Evolutionary conservation across 2,329 filamentous ascomycete genomes (phyloP).

Genomic region (Xylaria multiplex): DNA sequence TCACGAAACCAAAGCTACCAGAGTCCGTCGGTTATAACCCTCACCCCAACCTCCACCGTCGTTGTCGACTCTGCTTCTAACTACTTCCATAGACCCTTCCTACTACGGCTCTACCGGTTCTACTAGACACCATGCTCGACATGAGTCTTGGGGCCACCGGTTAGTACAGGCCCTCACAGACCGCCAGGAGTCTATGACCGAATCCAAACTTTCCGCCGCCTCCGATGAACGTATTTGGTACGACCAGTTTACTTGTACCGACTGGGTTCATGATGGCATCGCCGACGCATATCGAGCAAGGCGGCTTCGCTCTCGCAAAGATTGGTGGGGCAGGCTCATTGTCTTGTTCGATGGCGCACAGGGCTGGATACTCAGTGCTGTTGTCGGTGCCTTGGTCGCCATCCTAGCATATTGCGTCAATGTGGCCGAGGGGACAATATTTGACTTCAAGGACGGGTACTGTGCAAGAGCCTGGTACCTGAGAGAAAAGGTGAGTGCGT

Average conservation of each 20-base stretch:
- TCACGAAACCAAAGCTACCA: constrained; percentile 58
- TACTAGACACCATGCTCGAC: constrained; percentile 64
- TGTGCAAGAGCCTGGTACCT: constrained; percentile 77
- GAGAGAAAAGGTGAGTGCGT: constrained; percentile 69
- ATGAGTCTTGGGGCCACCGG: constrained; percentile 68
- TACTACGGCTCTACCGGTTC: constrained; percentile 47
- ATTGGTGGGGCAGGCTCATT: constrained; percentile 81
- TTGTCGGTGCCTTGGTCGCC: constrained; percentile 88
- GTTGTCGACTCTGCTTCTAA: constrained; percentile 20
- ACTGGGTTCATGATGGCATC: constrained; percentile 98
- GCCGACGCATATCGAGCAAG: constrained; percentile 92
- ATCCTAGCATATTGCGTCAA: constrained; percentile 89
- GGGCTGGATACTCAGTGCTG: constrained; percentile 91
- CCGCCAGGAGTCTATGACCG: constrained; percentile 66
- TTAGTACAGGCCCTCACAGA: constrained; percentile 70
- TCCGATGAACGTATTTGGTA: constrained; percentile 95
- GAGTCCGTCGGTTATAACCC: constrained; percentile 48
- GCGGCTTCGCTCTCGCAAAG: constrained; percentile 81
- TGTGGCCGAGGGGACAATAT: constrained; percentile 83
- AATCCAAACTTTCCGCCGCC: constrained; percentile 73
- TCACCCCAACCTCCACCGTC: neutral
- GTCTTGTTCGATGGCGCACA: constrained; percentile 87
- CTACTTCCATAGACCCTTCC: constrained; percentile 34
- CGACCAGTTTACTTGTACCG: constrained; percentile 96
- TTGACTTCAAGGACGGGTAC: constrained; percentile 91